These are phyloP conservation scores for Pilatotrama ljubarskyi DNA, from an alignment of 768 basidiomycete genomes.

Conservation along the genomic window DNA sequence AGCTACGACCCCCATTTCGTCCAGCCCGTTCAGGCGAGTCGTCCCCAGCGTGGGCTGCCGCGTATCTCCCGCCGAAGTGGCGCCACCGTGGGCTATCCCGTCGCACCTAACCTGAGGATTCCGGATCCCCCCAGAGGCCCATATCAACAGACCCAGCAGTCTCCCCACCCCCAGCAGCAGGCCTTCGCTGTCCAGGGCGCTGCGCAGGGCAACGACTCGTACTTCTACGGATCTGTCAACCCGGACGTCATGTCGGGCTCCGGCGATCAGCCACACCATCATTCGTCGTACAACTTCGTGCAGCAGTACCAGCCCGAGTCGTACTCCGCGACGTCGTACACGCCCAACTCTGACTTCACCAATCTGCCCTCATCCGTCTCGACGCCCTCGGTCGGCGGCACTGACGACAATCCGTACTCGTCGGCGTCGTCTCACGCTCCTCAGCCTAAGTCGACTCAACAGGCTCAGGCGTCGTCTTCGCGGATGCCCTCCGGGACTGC, in stretches of 20 bases:
- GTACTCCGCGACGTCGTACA: conserved; percentile 17
- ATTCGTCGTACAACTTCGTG: conserved; percentile 21
- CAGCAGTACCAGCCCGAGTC: conserved; percentile 20
- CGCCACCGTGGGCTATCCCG: conserved; percentile 1
- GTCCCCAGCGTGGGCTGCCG: conserved; percentile 22
- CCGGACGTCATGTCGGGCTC: conserved; percentile 5
- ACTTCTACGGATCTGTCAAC: conserved; percentile 15
- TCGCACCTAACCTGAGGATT: conserved; percentile 10
- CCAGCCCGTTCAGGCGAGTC: conserved; percentile 6
- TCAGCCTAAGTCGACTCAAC: not conserved
- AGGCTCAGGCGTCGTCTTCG: conserved; percentile 10
- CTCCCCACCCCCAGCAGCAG: conserved; percentile 6
- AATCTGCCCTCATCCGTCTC: conserved; percentile 20
- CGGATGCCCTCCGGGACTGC: not conserved
- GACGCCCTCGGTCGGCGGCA: conserved; percentile 17
- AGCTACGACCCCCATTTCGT: conserved; percentile 11
- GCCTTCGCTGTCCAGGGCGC: conserved; percentile 1
- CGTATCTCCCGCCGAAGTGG: conserved; percentile 10
- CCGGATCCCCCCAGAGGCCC: not conserved
- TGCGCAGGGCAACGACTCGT: conserved; percentile 12
- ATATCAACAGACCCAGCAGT: conserved; percentile 11
- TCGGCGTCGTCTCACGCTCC: conserved; percentile 13
- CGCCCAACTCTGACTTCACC: conserved; percentile 18
- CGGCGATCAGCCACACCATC: conserved; percentile 13
- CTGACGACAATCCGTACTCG: conserved; percentile 14